Evolutionary conservation across 2,329 filamentous ascomycete genomes (phyloP).

Genomic region (Diatrype stigma): DNA sequence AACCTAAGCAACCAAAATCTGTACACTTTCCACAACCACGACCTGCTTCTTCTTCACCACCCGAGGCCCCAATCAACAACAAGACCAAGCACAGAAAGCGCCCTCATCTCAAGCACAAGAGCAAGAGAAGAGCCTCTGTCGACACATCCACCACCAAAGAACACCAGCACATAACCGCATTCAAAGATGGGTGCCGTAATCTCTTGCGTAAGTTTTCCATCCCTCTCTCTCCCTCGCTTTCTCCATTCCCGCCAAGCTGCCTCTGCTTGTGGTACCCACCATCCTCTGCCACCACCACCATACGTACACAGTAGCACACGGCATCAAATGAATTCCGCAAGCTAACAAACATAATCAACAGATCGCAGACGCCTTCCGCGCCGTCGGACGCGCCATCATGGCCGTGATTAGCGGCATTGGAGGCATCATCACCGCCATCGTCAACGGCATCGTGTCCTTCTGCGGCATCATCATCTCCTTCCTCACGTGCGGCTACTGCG

Average conservation of each 20-base stretch:
- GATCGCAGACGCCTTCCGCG: slow-evolving; percentile 56
- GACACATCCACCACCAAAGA: slow-evolving; percentile 5
- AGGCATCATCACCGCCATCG: slow-evolving; percentile 60
- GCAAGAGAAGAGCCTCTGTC: not conserved
- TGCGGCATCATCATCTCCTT: slow-evolving; percentile 64
- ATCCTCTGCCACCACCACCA: not conserved
- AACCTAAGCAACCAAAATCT: no score
- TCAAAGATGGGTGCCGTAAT: slow-evolving; percentile 75
- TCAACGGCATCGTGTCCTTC: slow-evolving; percentile 62
- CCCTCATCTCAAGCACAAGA: not conserved
- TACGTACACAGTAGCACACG: no score
- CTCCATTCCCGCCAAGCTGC: not conserved
- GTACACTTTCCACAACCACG: no score
- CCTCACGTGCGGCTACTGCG: slow-evolving; percentile 52
- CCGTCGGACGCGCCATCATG: slow-evolving; percentile 65
- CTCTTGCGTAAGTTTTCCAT: slow-evolving; percentile 65
- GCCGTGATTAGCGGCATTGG: slow-evolving; percentile 65
- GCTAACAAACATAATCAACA: slow-evolving; percentile 24
- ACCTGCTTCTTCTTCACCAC: no score
- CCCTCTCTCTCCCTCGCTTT: not conserved
- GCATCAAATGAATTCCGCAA: not conserved
- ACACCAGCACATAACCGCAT: slow-evolving; percentile 13
- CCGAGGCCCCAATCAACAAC: no score
- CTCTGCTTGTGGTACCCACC: not conserved
- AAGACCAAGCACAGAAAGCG: no score